Evolutionary conservation across 2,329 filamentous ascomycete genomes (phyloP).

Genomic region (Venturia effusa): DNA sequence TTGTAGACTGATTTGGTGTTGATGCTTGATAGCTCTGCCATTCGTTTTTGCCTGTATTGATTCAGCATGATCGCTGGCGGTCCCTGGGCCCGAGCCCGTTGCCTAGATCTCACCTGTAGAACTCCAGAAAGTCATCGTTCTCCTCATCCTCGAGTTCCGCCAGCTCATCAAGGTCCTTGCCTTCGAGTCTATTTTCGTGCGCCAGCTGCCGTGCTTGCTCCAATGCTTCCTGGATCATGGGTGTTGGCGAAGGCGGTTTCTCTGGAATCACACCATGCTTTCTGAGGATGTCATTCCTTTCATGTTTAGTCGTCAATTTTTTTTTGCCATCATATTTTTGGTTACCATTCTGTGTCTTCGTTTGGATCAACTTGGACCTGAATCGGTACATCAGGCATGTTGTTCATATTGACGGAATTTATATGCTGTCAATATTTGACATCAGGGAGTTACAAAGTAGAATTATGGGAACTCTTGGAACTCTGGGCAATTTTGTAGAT

Average conservation of each 20-base stretch:
- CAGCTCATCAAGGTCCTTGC: constrained; percentile 88
- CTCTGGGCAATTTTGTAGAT: neutral
- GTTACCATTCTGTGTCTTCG: constrained; percentile 91
- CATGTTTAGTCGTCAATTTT: neutral
- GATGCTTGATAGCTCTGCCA: constrained; percentile 68
- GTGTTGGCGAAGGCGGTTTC: constrained; percentile 89
- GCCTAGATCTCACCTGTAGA: constrained; percentile 40
- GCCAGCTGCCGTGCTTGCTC: constrained; percentile 71
- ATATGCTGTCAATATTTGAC: neutral
- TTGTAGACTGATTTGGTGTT: constrained; percentile 73
- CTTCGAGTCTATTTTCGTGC: constrained; percentile 85
- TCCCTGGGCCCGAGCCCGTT: neutral
- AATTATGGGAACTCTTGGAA: neutral
- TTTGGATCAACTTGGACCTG: constrained; percentile 89
- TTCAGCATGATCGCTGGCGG: constrained; percentile 2
- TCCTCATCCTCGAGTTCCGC: constrained; percentile 91
- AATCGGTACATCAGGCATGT: constrained; percentile 44
- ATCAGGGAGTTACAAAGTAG: neutral
- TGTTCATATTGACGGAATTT: neutral
- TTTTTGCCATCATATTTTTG: neutral
- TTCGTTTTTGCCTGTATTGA: constrained; percentile 55
- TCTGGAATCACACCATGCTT: constrained; percentile 97
- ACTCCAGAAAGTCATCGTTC: constrained; percentile 81
- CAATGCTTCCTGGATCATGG: constrained; percentile 91
- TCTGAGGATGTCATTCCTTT: constrained; percentile 94